phyloP scores from a whole-genome alignment of 2,329 filamentous ascomycete species.

The Bertia moriformis region DNA sequence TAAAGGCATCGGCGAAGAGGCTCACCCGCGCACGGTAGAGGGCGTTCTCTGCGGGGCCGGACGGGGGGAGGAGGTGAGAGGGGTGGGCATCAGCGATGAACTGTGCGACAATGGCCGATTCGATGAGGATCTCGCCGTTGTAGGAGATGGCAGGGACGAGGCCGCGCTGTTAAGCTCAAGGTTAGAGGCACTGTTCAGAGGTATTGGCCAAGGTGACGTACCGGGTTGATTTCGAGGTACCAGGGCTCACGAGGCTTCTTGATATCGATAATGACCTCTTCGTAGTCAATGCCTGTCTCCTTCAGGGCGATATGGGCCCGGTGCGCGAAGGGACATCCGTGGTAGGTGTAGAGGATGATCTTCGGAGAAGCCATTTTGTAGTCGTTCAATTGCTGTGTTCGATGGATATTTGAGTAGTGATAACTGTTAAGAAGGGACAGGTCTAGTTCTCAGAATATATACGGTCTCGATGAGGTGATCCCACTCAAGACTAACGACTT shows the following conservation, averaged over 20 bases:
- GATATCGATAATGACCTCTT: constrained; percentile 63
- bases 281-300: constrained; percentile 50
- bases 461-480: no score
- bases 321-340: constrained; percentile 59
- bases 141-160: constrained; percentile 60
- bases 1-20: constrained; percentile 62
- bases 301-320: constrained; percentile 59
- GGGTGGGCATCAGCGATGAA: constrained; percentile 60
- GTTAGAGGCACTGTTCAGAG: constrained; percentile 2
- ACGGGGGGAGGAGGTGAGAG: constrained; percentile 46
- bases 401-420: no score
- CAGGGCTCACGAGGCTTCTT: constrained; percentile 51
- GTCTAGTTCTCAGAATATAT: no score
- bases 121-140: constrained; percentile 53
- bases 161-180: constrained; percentile 41
- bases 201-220: constrained; percentile 11
- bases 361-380: constrained; percentile 17
- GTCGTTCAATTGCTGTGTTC: no score
- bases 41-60: constrained; percentile 34
- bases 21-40: constrained; percentile 50
- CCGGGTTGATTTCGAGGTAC: constrained; percentile 64
- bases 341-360: constrained; percentile 59
- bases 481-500: no score
- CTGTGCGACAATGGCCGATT: constrained; percentile 59
- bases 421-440: no score